A percentile compares a stretch with the other conserved stretches of the same genome.
Evolutionary conservation across 768 basidiomycete genomes (phyloP).

Genomic region (Paxillus ammoniavirescens): DNA sequence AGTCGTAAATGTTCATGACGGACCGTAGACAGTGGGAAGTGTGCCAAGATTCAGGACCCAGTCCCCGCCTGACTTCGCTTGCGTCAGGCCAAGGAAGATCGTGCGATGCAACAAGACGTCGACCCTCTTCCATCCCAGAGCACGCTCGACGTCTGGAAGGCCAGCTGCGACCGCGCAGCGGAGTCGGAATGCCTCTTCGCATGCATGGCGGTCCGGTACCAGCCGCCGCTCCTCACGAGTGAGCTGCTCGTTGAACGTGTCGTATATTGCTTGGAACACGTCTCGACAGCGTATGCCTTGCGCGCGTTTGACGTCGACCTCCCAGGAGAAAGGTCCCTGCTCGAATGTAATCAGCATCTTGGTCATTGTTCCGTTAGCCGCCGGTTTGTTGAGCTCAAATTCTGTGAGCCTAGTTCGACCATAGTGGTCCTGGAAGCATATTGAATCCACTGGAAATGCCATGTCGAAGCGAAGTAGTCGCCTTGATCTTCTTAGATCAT

Average conservation of each 20-base stretch:
- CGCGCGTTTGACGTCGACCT: slow-evolving; percentile 41
- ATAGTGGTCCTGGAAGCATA: slow-evolving; percentile 19
- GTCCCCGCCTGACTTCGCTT: slow-evolving; percentile 31
- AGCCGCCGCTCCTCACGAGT: slow-evolving; percentile 43
- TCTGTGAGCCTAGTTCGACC: slow-evolving; percentile 30
- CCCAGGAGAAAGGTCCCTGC: slow-evolving; percentile 35
- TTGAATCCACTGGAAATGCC: slow-evolving; percentile 41
- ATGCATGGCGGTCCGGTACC: slow-evolving; percentile 27
- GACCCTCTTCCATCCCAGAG: slow-evolving; percentile 52
- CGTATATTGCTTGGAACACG: slow-evolving; percentile 57
- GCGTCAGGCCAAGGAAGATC: slow-evolving; percentile 52
- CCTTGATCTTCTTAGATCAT: slow-evolving; percentile 28
- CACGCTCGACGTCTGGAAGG: slow-evolving; percentile 39
- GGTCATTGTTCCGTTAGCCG: slow-evolving; percentile 41
- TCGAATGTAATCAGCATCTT: slow-evolving; percentile 51
- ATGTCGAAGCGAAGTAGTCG: slow-evolving; percentile 50
- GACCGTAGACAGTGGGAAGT: slow-evolving; percentile 3
- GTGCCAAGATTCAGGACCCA: slow-evolving; percentile 37
- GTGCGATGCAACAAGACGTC: slow-evolving; percentile 53
- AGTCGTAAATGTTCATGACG: slow-evolving; percentile 9
- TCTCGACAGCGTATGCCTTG: slow-evolving; percentile 53
- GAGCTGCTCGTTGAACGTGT: slow-evolving; percentile 44
- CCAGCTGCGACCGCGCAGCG: slow-evolving; percentile 44
- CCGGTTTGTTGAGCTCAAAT: slow-evolving; percentile 41
- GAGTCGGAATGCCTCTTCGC: slow-evolving; percentile 43